phyloP scores from a whole-genome alignment of 2,329 filamentous ascomycete species.

The Alternaria sp. region DNA sequence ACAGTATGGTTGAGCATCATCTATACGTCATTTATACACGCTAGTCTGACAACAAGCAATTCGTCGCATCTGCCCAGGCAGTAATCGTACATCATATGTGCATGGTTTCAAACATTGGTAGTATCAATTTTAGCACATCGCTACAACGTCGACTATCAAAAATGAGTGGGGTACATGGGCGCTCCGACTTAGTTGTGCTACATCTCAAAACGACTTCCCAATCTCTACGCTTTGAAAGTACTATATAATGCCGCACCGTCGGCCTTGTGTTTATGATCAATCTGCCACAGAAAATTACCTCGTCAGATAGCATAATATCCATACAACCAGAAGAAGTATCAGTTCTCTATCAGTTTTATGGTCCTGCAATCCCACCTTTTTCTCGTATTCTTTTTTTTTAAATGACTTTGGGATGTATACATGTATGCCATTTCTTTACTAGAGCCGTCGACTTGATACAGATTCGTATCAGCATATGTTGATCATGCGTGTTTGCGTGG shows the following conservation, averaged over 20 bases:
- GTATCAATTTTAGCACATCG: neutral
- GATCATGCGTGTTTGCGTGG: neutral
- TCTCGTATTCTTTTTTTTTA: neutral
- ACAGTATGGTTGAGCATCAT: neutral
- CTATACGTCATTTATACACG: conserved; percentile 4
- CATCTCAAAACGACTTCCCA: neutral
- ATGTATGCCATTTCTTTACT: no score
- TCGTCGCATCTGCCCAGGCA: neutral
- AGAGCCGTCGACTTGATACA: neutral
- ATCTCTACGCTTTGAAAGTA: no score
- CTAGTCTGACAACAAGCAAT: neutral
- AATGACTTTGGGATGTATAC: no score
- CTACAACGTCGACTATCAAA: neutral
- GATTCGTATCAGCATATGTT: neutral
- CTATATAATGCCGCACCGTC: no score
- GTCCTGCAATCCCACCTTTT: no score
- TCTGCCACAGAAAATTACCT: no score
- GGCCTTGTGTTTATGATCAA: no score
- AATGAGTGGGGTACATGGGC: neutral
- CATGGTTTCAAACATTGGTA: neutral
- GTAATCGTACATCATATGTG: neutral
- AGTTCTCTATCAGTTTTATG: no score
- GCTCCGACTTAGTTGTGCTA: neutral
- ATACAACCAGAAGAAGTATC: no score
- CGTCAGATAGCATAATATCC: no score